Base-by-base conservation (phyloP, 805 yeast genomes). In the Metschnikowia proteae region DNA sequence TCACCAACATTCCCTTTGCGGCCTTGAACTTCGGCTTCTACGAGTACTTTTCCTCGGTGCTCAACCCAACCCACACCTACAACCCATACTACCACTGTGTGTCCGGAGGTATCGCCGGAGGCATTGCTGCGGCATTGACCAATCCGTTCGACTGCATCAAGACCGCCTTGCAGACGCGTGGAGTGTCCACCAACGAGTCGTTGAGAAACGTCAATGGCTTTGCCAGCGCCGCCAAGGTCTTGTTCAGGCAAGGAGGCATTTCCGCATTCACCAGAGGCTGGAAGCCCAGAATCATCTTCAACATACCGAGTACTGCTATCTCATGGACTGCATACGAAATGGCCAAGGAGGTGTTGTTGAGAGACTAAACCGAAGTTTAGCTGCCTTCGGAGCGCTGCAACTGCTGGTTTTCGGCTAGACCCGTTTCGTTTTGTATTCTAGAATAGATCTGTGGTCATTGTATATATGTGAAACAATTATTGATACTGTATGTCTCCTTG, bases 291-390 rank as follows among this genome's bases (percentile, higher is more conserved):
- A 83, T 94, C 48, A 83, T 92, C 30, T 86, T 94, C 56, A 90
- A 90, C 66, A 90, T 92, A 64, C 99, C 99, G 23, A 83, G 95
- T 40, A 92, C 98, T 6, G 98, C 98, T 22, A 90, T 92, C 53
- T 84, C 96, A 55, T 92, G 98, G 98, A 92, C 98, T 1, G 88
- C 96, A 27, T 92, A 92, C 67, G 99, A 92, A 66, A 88, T 91
- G 92, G 97, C 97, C 38, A 92, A 92, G 69, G 84, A 81, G 56
- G 75, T 84, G 55, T 67, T 84, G 60, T 63, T 78, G 55, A 43
- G 59, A 35, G 57, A 57, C 43, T 56, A 45, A 42, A 2, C 36
- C n/a, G 39, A 25, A 23, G 4, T 23, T 40, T 27, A 7, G n/a
- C 5, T 26, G 27, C 4, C 26, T 13, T 11, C 27, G 28, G 34